Percentiles rank a stretch among this genome's conserved stretches.
These are phyloP conservation scores for Pigoraptor vietnamica DNA, from an alignment of 78 protist species.

Conservation along the genomic window DNA sequence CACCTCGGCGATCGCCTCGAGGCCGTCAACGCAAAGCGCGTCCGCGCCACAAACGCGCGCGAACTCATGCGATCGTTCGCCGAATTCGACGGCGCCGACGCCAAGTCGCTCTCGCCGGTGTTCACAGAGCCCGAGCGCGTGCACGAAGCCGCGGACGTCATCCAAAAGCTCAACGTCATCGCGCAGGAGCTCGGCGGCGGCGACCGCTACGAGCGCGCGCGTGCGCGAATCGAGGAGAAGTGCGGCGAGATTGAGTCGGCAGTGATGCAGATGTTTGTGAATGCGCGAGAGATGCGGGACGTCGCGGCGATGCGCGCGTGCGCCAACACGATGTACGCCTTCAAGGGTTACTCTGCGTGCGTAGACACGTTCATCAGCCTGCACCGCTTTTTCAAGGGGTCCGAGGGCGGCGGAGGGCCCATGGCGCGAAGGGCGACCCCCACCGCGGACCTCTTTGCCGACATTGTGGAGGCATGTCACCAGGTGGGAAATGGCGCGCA, in stretches of 20 bases:
- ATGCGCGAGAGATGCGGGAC: conserved; percentile 1
- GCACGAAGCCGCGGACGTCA: conserved; percentile 1
- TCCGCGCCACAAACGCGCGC: conserved; percentile 6
- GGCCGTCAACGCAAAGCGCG: not conserved
- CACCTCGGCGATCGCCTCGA: conserved; percentile 22
- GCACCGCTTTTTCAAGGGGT: conserved; percentile 19
- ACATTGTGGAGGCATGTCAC: not conserved
- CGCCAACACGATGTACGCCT: conserved; percentile 11
- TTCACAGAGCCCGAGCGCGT: not conserved
- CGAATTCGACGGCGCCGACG: not conserved
- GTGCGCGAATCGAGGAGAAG: not conserved
- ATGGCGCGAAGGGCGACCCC: not conserved
- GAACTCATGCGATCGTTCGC: not conserved
- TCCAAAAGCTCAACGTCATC: conserved; percentile 10
- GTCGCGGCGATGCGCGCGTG: not conserved
- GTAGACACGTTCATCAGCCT: conserved; percentile 6
- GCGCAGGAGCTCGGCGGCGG: conserved; percentile 1
- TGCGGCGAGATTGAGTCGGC: conserved; percentile 1
- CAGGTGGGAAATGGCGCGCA: not conserved
- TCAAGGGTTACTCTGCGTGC: conserved; percentile 14
- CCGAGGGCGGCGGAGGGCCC: not conserved
- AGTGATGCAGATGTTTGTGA: not conserved
- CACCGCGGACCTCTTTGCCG: not conserved
- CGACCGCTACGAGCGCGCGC: not conserved
- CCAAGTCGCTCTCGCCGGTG: not conserved